phyloP scores from a whole-genome alignment of 768 basidiomycete species.

The Russula abietina region DNA sequence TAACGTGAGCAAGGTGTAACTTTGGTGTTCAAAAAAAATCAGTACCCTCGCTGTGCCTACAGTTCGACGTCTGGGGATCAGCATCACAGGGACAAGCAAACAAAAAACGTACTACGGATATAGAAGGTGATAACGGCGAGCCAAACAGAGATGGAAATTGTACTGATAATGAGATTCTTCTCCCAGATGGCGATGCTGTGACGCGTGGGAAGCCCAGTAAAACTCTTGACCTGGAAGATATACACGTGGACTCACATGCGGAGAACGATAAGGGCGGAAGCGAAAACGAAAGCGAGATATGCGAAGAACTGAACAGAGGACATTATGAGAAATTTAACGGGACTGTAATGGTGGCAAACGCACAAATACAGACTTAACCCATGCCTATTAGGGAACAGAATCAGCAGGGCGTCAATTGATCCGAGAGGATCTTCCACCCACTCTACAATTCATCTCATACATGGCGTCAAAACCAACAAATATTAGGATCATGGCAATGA shows the following conservation, averaged over 20 bases:
- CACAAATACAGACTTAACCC: conserved; percentile 12
- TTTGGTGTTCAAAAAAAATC: neutral
- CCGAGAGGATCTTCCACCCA: neutral
- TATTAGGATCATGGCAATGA: conserved; percentile 12
- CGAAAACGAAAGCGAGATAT: conserved; percentile 20
- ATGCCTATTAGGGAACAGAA: neutral
- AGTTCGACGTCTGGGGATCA: neutral
- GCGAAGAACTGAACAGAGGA: conserved; percentile 9
- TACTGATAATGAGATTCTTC: neutral
- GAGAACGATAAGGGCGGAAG: conserved; percentile 18
- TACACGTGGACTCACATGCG: conserved; percentile 14
- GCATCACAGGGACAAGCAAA: neutral
- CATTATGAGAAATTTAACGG: neutral
- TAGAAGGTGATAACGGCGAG: conserved; percentile 7
- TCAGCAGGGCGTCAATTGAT: neutral
- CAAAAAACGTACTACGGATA: conserved; percentile 14
- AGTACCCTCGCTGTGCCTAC: conserved; percentile 8
- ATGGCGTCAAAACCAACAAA: conserved; percentile 17
- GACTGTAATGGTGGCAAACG: neutral
- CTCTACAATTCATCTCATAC: conserved; percentile 10
- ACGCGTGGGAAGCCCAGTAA: neutral
- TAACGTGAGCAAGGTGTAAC: neutral
- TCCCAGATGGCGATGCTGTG: conserved; percentile 21
- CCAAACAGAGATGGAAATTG: conserved; percentile 13
- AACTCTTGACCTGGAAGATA: too few species aligned